A percentile compares a stretch with the other conserved stretches of the same genome.
These are phyloP conservation scores for Somion occarium DNA, from an alignment of 1,284 basidiomycete species.

Conservation along the genomic window DNA sequence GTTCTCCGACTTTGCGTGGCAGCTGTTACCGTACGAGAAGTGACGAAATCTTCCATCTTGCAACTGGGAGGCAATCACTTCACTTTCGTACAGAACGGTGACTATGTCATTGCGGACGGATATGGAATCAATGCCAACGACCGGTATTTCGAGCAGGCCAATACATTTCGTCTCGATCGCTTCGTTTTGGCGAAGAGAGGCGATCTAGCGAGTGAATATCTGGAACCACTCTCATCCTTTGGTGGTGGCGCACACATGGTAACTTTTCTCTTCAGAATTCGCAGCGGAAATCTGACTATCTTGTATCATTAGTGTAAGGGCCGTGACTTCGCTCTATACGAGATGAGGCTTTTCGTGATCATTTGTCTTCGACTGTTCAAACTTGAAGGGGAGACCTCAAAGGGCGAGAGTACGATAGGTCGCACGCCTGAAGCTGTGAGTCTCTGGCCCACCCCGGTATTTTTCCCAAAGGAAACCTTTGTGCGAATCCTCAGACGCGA, in stretches of 20 bases:
- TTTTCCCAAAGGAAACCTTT: not conserved
- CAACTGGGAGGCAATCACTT: no score
- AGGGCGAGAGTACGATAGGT: not conserved
- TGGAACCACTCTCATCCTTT: not conserved
- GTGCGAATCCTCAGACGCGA: no score
- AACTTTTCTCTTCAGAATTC: not conserved
- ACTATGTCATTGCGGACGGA: not conserved
- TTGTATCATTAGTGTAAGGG: constrained; percentile 1
- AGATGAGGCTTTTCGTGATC: not conserved
- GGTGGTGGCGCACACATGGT: constrained; percentile 1
- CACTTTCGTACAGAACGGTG: not conserved
- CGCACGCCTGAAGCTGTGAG: not conserved
- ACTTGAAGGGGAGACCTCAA: not conserved
- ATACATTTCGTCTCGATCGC: not conserved
- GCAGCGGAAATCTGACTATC: not conserved
- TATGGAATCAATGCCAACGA: not conserved
- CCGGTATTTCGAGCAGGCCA: not conserved
- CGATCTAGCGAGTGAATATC: not conserved
- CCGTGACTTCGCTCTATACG: not conserved
- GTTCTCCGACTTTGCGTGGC: not conserved
- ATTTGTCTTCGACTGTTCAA: not conserved
- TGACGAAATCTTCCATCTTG: not conserved
- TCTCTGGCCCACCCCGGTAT: not conserved
- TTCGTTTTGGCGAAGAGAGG: no score
- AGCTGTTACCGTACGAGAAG: not conserved